These are phyloP conservation scores for Metarhizium anisopliae DNA, from an alignment of 2,329 filamentous ascomycete genomes.

Conservation along the genomic window DNA sequence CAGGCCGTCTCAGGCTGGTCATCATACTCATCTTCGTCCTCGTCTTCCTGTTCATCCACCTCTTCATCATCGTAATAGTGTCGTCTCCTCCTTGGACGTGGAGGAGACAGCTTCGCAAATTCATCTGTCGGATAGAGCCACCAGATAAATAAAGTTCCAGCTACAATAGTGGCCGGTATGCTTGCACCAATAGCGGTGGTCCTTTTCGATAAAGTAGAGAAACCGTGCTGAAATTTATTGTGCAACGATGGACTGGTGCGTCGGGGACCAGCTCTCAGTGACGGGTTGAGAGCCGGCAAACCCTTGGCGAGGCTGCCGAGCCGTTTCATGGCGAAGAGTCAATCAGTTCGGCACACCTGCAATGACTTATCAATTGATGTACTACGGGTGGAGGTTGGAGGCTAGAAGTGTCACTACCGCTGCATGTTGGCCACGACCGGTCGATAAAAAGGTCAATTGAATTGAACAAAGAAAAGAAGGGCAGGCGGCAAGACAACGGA, in stretches of 20 bases:
- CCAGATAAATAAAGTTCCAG: slow-evolving; percentile 31
- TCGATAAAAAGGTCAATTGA: neutral
- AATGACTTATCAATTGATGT: neutral
- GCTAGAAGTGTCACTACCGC: neutral
- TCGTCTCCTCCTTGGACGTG: slow-evolving; percentile 7
- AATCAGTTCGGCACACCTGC: neutral
- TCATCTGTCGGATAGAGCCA: slow-evolving; percentile 34
- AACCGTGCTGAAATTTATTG: neutral
- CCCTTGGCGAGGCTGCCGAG: slow-evolving; percentile 5
- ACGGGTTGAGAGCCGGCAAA: slow-evolving; percentile 4
- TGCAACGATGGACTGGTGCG: neutral
- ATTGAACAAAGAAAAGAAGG: neutral
- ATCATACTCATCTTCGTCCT: slow-evolving; percentile 9
- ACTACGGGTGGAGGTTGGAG: neutral
- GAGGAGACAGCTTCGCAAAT: slow-evolving; percentile 26
- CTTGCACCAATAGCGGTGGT: slow-evolving; percentile 5
- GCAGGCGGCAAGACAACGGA: neutral
- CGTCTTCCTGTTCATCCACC: slow-evolving; percentile 11
- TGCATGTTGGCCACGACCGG: neutral
- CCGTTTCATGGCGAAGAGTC: slow-evolving; percentile 8
- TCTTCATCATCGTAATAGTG: slow-evolving; percentile 1
- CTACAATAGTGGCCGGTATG: slow-evolving; percentile 24
- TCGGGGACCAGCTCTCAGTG: neutral
- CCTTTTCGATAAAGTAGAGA: slow-evolving; percentile 3
- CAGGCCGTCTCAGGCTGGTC: slow-evolving; percentile 32